Base-by-base conservation (phyloP, 257 asterid genomes). In the Thymus mandschuricus region DNA sequence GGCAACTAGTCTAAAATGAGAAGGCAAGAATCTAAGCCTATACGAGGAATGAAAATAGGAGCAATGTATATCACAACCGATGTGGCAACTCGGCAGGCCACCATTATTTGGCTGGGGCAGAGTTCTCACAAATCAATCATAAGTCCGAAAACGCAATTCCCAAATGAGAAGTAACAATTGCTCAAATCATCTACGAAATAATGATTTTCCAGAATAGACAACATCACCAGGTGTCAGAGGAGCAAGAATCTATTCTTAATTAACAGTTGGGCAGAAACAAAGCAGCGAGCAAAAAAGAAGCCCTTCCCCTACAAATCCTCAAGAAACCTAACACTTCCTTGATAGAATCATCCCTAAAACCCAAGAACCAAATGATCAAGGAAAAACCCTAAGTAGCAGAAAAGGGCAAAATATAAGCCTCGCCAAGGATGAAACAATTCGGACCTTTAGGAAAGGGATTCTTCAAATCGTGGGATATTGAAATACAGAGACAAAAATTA, bases 341-440 rank as follows among this genome's bases (percentile, higher is more conserved):
- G 41, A 9, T 29, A 45, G 6, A 60, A 29, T 6, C 6, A 9
- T 5, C 10, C 11, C 69, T 30, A 29, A 64, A 64, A 57, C 44
- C 66, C 61, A 69, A 50, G 31, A 64, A 64, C 15, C 73, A 38
- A 51, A 70, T 4, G 63, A 65, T 41, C 64, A 51, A 28, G 73
- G 76, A 60, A 73, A 78, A 81, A 76, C 80, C 82, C 84, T 68
- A 84, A 79, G 51, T 13, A 65, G 44, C 30, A 56, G 64, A 67
- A 77, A 64, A 6, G 13, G 2, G 51, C 58, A 52, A 58, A 31
- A 65, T 34, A 34, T 10, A 21, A 56, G 12, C 63, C 30, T 13
- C 33, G 0, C 9, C 64, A 29, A 11, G 35, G 35, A 69, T 8
- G 21, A 70, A 60, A 57, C 34, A 21, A 15, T 10, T 50, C 21